These are phyloP conservation scores for Exophiala calicioides DNA, from an alignment of 2,329 filamentous ascomycete species.

Conservation along the genomic window DNA sequence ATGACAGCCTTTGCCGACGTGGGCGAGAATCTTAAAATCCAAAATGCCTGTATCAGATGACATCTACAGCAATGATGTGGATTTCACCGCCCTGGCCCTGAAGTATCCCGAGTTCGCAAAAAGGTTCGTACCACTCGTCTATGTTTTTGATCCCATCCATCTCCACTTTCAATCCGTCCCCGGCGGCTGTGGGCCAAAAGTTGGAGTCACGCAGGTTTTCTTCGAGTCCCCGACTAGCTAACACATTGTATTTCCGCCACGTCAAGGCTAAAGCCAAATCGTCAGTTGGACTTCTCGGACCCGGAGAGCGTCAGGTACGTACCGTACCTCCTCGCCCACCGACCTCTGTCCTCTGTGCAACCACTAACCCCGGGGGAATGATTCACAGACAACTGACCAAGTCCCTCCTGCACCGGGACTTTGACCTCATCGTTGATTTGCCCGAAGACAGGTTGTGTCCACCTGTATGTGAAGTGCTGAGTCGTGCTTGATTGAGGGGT, in stretches of 20 bases:
- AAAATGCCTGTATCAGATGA: conserved; percentile 27
- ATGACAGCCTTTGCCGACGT: too few relatives aligned
- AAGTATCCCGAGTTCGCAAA: conserved; percentile 62
- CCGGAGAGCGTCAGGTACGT: conserved; percentile 71
- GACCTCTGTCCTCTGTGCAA: too few relatives aligned
- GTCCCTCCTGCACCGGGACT: conserved; percentile 73
- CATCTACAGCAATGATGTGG: conserved; percentile 41
- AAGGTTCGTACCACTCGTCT: conserved; percentile 43
- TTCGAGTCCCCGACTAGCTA: too few relatives aligned
- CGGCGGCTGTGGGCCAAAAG: background rate
- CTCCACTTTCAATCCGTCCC: too few relatives aligned
- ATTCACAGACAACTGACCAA: conserved; percentile 67
- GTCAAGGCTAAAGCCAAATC: conserved; percentile 55
- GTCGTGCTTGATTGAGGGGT: too few relatives aligned
- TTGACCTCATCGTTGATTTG: conserved; percentile 68
- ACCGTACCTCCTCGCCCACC: background rate
- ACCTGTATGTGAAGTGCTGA: conserved; percentile 69
- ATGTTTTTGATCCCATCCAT: conserved; percentile 25
- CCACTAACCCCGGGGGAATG: background rate
- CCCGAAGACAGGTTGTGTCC: conserved; percentile 82
- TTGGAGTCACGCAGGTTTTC: too few relatives aligned
- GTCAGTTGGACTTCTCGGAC: conserved; percentile 77
- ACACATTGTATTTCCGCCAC: too few relatives aligned
- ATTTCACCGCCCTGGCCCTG: conserved; percentile 63
- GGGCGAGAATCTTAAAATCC: too few relatives aligned